These are phyloP conservation scores for Gnaphalium uliginosum DNA, from an alignment of 129 eudicot genomes.

Conservation along the genomic window DNA sequence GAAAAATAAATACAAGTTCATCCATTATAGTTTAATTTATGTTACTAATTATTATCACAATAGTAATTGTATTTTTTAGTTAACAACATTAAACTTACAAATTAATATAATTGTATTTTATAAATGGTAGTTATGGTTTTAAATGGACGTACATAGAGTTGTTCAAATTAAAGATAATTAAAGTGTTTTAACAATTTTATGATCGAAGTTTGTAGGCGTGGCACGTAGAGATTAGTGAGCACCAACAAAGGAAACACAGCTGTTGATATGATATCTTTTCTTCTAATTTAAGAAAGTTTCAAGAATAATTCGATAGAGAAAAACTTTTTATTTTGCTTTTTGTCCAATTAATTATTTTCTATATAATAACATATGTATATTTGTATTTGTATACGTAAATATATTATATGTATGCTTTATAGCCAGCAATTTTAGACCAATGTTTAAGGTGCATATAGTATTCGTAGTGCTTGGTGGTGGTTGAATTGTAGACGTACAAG, in stretches of 20 bases:
- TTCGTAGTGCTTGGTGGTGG: slow-evolving; percentile 18
- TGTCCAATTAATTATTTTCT: slow-evolving; percentile 19
- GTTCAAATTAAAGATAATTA: slow-evolving; percentile 1
- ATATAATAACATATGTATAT: not conserved
- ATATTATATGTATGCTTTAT: slow-evolving; percentile 11
- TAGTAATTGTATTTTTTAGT: too few species aligned
- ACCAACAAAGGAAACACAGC: slow-evolving; percentile 38
- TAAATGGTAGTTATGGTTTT: too few species aligned
- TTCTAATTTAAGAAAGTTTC: slow-evolving; percentile 40
- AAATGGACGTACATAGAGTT: not conserved
- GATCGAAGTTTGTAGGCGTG: slow-evolving; percentile 29
- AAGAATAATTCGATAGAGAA: slow-evolving; percentile 35
- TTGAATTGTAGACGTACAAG: slow-evolving; percentile 7
- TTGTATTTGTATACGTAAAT: not conserved
- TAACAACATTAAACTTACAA: too few species aligned
- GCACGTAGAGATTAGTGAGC: slow-evolving; percentile 36
- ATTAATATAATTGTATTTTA: too few species aligned
- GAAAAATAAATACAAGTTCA: too few species aligned
- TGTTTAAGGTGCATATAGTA: slow-evolving; percentile 10
- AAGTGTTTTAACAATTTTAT: not conserved
- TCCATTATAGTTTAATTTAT: too few species aligned
- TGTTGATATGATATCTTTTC: slow-evolving; percentile 37
- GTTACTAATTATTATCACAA: too few species aligned
- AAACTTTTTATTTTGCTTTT: slow-evolving; percentile 26
- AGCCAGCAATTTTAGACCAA: slow-evolving; percentile 30